Evolutionary conservation across 116 monocot genomes (phyloP), one percentile per base, ranked within the genome.

Genomic region (Cymodocea nodosa): DNA sequence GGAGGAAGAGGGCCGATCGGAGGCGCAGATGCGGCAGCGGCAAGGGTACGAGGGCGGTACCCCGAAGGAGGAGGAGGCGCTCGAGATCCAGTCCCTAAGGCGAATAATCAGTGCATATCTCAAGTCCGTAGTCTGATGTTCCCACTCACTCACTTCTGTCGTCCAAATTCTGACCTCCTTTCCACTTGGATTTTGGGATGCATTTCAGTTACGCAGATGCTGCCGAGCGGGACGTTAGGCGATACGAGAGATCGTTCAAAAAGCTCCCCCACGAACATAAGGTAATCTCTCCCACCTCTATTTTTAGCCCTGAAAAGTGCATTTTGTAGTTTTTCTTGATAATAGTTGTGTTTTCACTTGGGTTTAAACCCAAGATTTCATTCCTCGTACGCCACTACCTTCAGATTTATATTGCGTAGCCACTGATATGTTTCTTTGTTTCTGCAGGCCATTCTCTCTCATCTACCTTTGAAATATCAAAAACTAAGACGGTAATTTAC

Each of bases 1-100:
- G 57, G 24, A 57, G 24, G 57, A 61, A 13, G 35, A n/a, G 13
- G 35, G 9, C 19, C 17, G 64, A 65, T 50, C 64, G 19, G 44
- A 60, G 37, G 36, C 0, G 16, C 61, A 17, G 76, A 75, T 80
- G 75, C 36, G 36, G 25, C 25, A 60, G 60, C 60, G 14, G 23
- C 60, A 17, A 44, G 44, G 11, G 44, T 6, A 34, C 14, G 36
- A 61, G 18, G 2, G 36, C n/a, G 15, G 36, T 35, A 17, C 36
- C n/a, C 10, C 15, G 30, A 2, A 79, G 13, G 90, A 86, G 52
- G 84, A 86, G 71, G 84, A 73, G 35, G 81, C 80, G 55, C 65
- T 65, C 16, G 90, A 90, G 71, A 80, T 90, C 73, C 83, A 84
- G 58, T 90, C 90, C 50, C 86, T 90, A 35, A 84, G 90, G 64